These are phyloP conservation scores for Orbilia brochopaga DNA, from an alignment of 2,329 filamentous ascomycete species.

Conservation along the genomic window DNA sequence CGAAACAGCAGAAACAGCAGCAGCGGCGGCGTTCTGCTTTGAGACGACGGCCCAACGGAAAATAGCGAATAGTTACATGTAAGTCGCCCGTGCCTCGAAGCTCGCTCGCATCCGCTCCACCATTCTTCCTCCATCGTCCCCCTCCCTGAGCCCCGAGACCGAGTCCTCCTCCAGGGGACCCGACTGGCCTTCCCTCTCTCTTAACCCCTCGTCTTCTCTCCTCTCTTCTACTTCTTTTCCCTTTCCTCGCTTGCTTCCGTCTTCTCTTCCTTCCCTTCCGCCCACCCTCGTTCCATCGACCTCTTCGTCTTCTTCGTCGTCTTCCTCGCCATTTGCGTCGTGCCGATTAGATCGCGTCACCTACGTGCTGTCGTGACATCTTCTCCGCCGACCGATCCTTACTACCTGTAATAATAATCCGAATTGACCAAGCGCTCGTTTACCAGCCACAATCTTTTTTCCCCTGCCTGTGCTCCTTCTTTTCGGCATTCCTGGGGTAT, in stretches of 20 bases:
- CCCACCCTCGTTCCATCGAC: conserved; percentile 16
- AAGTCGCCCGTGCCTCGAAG: conserved; percentile 53
- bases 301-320: conserved; percentile 30
- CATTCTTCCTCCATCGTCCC: conserved; percentile 54
- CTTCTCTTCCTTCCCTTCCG: conserved; percentile 54
- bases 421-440: conserved; percentile 47
- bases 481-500: conserved; percentile 22
- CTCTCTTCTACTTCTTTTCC: conserved; percentile 53
- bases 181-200: conserved; percentile 56
- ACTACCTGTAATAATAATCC: conserved; percentile 47
- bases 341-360: conserved; percentile 49
- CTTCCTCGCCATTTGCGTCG: conserved; percentile 36
- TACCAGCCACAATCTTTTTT: conserved; percentile 40
- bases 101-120: conserved; percentile 50
- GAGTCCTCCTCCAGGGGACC: conserved; percentile 52
- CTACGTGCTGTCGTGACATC: conserved; percentile 50
- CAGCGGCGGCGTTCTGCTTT: conserved; percentile 23
- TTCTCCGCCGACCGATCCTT: conserved; percentile 42
- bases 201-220: conserved; percentile 49
- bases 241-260: conserved; percentile 50
- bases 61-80: conserved; percentile 30
- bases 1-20: conserved; percentile 51
- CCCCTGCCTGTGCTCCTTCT: conserved; percentile 15
- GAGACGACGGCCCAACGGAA: conserved; percentile 37
- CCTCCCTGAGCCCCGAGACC: conserved; percentile 51